Evolutionary conservation across 83 land plant species (phyloP).

Genomic region (Diphasiastrum complanatum): DNA sequence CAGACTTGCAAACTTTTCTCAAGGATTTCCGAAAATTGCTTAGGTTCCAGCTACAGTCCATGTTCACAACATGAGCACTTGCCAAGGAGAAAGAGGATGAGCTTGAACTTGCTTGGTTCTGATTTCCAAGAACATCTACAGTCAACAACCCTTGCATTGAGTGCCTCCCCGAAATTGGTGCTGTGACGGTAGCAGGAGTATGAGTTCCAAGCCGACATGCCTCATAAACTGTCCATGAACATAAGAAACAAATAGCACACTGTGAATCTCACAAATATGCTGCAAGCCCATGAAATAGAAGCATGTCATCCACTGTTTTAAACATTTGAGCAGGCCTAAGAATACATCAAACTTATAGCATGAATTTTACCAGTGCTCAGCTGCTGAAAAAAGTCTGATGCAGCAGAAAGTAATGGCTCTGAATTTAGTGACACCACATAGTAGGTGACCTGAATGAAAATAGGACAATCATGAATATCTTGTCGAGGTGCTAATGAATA

Average conservation of each 20-base stretch:
- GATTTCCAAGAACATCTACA: conserved; percentile 60
- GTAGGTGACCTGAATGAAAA: conserved; percentile 81
- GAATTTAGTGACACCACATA: conserved; percentile 72
- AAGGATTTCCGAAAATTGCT: conserved; percentile 29
- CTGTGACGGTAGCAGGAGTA: conserved; percentile 42
- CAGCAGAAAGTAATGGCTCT: conserved; percentile 69
- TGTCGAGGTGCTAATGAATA: not conserved
- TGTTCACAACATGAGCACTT: conserved; percentile 15
- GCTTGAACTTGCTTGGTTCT: conserved; percentile 14
- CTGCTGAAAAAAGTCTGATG: conserved; percentile 86
- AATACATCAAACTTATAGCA: not conserved
- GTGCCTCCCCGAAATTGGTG: conserved; percentile 31
- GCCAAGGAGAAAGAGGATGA: conserved; percentile 22
- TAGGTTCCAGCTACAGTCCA: conserved; percentile 28
- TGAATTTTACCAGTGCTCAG: conserved; percentile 63
- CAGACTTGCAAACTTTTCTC: conserved; percentile 26
- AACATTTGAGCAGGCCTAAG: not conserved
- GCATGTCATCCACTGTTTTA: not conserved
- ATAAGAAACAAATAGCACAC: no score
- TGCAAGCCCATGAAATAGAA: no score
- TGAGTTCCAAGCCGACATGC: conserved; percentile 82
- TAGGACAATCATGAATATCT: not conserved
- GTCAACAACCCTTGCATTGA: conserved; percentile 60
- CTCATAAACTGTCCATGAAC: conserved; percentile 92
- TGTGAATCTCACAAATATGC: no score